Conservation (phyloP, 306 rosid species). For the Vigna reflexopilosa region DNA sequence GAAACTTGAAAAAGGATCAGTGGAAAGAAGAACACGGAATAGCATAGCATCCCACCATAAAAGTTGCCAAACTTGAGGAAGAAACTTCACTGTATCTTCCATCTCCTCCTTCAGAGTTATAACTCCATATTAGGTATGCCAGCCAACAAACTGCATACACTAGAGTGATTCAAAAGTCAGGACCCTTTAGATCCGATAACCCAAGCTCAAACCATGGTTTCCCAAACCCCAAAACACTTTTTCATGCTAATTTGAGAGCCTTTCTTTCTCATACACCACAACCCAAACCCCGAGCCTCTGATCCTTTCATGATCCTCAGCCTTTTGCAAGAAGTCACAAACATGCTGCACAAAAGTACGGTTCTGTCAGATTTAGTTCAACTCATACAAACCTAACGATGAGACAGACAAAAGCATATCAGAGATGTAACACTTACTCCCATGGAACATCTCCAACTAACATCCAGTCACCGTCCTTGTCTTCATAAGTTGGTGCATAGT, state of each 20-base stretch:
- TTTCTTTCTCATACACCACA: conserved; percentile 62
- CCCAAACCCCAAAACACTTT: conserved; percentile 41
- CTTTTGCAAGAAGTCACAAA: conserved; percentile 88
- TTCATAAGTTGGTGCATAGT: conserved; percentile 85
- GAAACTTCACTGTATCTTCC: conserved; percentile 46
- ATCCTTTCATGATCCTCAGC: conserved; percentile 88
- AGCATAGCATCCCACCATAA: conserved; percentile 46
- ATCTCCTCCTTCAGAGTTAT: conserved; percentile 38
- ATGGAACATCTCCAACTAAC: conserved; percentile 98
- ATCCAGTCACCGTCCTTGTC: conserved; percentile 98
- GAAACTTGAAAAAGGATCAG: conserved; percentile 39
- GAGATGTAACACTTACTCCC: conserved; percentile 71
- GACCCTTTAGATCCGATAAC: conserved; percentile 58
- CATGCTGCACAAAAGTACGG: conserved; percentile 61
- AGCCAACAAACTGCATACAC: conserved; percentile 33
- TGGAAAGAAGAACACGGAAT: conserved; percentile 33
- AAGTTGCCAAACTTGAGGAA: conserved; percentile 45
- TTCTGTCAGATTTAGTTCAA: conserved; percentile 37
- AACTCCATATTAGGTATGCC: conserved; percentile 46
- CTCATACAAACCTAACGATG: neutral
- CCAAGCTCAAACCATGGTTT: conserved; percentile 57
- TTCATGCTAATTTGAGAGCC: neutral
- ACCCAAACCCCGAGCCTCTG: conserved; percentile 88
- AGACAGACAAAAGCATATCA: neutral
- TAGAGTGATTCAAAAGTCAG: conserved; percentile 39